These are phyloP conservation scores for Penicillium rolfsii DNA, from an alignment of 2,329 filamentous ascomycete species.

Conservation along the genomic window DNA sequence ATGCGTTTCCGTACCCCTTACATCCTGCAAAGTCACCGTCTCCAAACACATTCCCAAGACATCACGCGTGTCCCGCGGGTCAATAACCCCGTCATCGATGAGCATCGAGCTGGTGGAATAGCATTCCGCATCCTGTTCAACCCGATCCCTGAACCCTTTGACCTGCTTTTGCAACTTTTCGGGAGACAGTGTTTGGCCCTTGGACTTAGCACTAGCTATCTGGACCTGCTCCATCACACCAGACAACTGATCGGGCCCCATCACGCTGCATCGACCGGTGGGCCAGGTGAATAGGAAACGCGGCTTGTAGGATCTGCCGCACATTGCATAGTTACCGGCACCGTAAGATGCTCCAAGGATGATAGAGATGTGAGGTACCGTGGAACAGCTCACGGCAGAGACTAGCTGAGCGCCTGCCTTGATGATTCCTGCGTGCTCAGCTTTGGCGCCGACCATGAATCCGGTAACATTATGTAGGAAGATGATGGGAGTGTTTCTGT, in stretches of 20 bases:
- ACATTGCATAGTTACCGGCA: slow-evolving; percentile 55
- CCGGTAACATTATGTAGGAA: slow-evolving; percentile 55
- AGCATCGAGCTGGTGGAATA: slow-evolving; percentile 40
- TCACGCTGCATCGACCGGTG: slow-evolving; percentile 45
- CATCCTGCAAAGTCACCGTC: slow-evolving; percentile 31
- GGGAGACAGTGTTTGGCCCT: slow-evolving; percentile 27
- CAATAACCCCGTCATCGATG: slow-evolving; percentile 45
- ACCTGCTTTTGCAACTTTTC: slow-evolving; percentile 32
- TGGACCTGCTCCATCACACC: slow-evolving; percentile 47
- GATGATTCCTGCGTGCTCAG: slow-evolving; percentile 51
- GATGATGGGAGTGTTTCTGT: slow-evolving; percentile 45
- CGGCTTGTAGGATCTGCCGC: slow-evolving; percentile 47
- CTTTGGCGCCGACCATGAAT: slow-evolving; percentile 54
- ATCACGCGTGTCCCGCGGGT: slow-evolving; percentile 44
- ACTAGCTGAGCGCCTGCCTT: slow-evolving; percentile 52
- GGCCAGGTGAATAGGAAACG: slow-evolving; percentile 52
- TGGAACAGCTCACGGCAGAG: slow-evolving; percentile 49
- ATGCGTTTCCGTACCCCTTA: slow-evolving; percentile 34
- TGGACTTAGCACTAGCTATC: slow-evolving; percentile 30
- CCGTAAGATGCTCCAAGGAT: slow-evolving; percentile 52
- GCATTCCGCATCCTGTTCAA: slow-evolving; percentile 38
- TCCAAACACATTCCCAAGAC: slow-evolving; percentile 45
- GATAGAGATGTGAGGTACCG: slow-evolving; percentile 51
- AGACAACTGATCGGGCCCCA: slow-evolving; percentile 47
- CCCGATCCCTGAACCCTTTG: slow-evolving; percentile 31